Evolutionary conservation across 1,139 yeast genomes (phyloP), one percentile per base, ranked within the genome.

Genomic region (Arxiozyma bovina): DNA sequence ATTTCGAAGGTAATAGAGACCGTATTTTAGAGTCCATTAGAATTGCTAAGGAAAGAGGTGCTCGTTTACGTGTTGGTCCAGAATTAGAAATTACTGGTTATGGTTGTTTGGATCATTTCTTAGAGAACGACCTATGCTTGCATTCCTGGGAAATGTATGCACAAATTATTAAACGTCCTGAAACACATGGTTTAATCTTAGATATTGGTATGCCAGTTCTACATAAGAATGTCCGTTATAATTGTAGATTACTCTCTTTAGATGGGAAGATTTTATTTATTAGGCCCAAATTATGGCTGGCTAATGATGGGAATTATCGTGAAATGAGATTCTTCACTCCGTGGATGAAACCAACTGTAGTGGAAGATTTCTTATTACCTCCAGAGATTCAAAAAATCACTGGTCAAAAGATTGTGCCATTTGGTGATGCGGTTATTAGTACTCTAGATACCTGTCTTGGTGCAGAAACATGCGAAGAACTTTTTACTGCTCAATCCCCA

Each of bases 251-350:
- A 50, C 74, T 93, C 53, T 86, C 96, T 1, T 80, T 81, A 68
- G 82, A 90, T 71, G 90, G 93, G 25, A 74, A 81, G 66, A 86
- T 93, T 55, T 73, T 91, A 51, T 76, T 91, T 61, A 93, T 93
- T 61, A 81, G 98, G 65, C 99, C 99, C 27, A 93, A 93, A 68
- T 70, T 93, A 50, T 85, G 88, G 79, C 77, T 94, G 53, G 98
- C 98, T 22, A 94, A 93, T 68, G 99, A 93, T 73, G 99, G 99
- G 1, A 93, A 93, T 68, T 93, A 94, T 73, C 79, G 99, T 53
- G 99, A 93, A 70, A 91, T 93, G 98, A 79, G 99, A 62, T 90
- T 84, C 70, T 93, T 93, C 69, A 88, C 96, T 0, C 96, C 98
- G 17, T 93, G 99, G 99, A 77, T 81, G 63, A 79, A 87, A 54